phyloP scores from a whole-genome alignment of 371 early-diverging fungal species.

The Syncephalis plumigaleata region DNA sequence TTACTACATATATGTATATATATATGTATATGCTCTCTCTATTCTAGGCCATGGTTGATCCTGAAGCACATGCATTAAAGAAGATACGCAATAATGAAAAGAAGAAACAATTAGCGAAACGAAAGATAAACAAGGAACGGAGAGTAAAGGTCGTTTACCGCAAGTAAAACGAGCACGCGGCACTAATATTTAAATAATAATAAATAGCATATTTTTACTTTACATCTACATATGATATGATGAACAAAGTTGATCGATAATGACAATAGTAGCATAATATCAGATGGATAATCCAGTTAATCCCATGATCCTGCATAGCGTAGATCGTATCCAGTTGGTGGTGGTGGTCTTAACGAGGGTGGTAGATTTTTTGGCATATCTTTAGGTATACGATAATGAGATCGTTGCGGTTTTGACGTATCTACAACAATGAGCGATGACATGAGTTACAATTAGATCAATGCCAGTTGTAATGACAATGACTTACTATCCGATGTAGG shows the following conservation, averaged over 20 bases:
- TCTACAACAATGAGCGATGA: too few relatives aligned
- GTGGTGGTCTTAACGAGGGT: constrained; percentile 6
- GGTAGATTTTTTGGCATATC: constrained; percentile 7
- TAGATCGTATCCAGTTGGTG: constrained; percentile 3
- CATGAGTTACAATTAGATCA: background rate
- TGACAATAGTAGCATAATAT: too few relatives aligned
- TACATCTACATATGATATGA: too few relatives aligned
- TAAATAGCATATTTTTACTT: too few relatives aligned
- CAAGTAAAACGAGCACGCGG: background rate
- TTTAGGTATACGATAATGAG: constrained; percentile 1
- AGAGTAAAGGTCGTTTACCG: background rate
- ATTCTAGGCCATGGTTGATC: constrained; percentile 44
- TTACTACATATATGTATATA: background rate
- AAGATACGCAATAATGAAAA: constrained; percentile 45
- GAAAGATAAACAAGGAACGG: constrained; percentile 13
- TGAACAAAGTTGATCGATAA: too few relatives aligned
- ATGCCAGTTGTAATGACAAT: background rate
- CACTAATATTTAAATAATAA: too few relatives aligned
- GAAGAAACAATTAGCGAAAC: constrained; percentile 34
- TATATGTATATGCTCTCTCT: too few relatives aligned
- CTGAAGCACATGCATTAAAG: constrained; percentile 36
- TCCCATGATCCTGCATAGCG: constrained; percentile 3
- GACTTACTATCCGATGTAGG: background rate
- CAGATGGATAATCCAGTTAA: too few relatives aligned
- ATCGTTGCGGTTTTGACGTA: background rate